Evolutionary conservation across 75 land plant species (phyloP).

Genomic region (Pinus tabuliformis): DNA sequence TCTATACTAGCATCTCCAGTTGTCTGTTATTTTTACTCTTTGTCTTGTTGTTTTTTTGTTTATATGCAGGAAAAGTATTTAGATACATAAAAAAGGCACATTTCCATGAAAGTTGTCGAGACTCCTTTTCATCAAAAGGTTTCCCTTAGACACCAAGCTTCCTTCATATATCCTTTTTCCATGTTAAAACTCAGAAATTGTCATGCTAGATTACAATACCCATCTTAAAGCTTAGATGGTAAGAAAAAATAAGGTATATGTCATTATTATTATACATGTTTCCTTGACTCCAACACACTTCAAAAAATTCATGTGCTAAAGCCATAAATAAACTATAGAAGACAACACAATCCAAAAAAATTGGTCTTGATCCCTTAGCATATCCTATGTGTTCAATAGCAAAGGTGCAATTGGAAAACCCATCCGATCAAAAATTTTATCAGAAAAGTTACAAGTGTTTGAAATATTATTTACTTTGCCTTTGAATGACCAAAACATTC

Average conservation of each 20-base stretch:
- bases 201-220: not conserved
- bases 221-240: not conserved
- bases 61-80: not conserved
- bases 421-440: too few relatives aligned
- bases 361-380: conserved; percentile 90
- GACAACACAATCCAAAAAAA: too few relatives aligned
- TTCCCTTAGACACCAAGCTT: conserved; percentile 15
- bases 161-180: conserved; percentile 30
- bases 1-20: too few relatives aligned
- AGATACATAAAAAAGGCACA: conserved; percentile 8
- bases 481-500: too few relatives aligned
- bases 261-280: not conserved
- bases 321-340: too few relatives aligned
- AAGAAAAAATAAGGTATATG: not conserved
- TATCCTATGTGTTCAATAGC: conserved; percentile 24
- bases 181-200: not conserved
- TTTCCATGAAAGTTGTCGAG: conserved; percentile 17
- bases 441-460: too few relatives aligned
- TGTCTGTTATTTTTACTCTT: too few relatives aligned
- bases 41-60: not conserved
- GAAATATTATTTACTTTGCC: too few relatives aligned
- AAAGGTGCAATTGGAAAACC: too few relatives aligned
- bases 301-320: too few relatives aligned
- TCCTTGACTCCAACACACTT: conserved; percentile 14
- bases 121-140: conserved; percentile 20